Percentiles rank a stretch among this genome's conserved stretches.
These are phyloP conservation scores for Glarea lozoyensis DNA, from an alignment of 495 filamentous ascomycete species.

Conservation along the genomic window DNA sequence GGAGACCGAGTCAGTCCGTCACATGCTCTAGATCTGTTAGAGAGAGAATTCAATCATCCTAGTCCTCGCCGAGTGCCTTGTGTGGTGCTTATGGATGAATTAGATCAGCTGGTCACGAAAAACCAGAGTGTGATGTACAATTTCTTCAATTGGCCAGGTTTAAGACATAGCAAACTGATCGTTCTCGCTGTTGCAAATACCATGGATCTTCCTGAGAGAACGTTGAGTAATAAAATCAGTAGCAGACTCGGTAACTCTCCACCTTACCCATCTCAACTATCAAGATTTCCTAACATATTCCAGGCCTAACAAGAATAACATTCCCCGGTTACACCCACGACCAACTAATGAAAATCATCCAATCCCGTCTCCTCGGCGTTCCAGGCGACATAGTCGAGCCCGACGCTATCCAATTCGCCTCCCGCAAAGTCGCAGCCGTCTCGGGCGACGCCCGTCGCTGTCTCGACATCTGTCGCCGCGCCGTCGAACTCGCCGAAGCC, in stretches of 20 bases:
- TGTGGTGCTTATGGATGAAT: slow-evolving; percentile 97
- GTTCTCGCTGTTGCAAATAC: slow-evolving; percentile 98
- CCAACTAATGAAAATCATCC: slow-evolving; percentile 96
- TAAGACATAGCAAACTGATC: slow-evolving; percentile 84
- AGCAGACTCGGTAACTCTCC: slow-evolving; percentile 56
- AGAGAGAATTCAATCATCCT: slow-evolving; percentile 84
- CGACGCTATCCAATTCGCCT: slow-evolving; percentile 94
- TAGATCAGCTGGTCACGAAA: slow-evolving; percentile 95
- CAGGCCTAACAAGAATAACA: slow-evolving; percentile 76
- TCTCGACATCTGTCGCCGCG: slow-evolving; percentile 89
- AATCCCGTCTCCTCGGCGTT: slow-evolving; percentile 77
- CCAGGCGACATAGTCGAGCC: slow-evolving; percentile 83
- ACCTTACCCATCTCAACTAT: not conserved
- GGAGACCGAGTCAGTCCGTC: slow-evolving; percentile 87
- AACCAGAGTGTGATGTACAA: slow-evolving; percentile 99
- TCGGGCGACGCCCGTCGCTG: slow-evolving; percentile 89
- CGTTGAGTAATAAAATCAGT: slow-evolving; percentile 95
- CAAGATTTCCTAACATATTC: slow-evolving; percentile 1
- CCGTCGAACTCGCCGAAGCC: slow-evolving; percentile 90
- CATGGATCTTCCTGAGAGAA: slow-evolving; percentile 97
- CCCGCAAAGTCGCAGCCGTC: slow-evolving; percentile 92
- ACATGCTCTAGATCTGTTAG: slow-evolving; percentile 83
- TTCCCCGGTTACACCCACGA: slow-evolving; percentile 97
- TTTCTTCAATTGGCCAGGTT: slow-evolving; percentile 99
- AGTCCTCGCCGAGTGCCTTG: slow-evolving; percentile 87